phyloP scores from a whole-genome alignment of 306 rosid genomes.

The Fragaria ananassa region DNA sequence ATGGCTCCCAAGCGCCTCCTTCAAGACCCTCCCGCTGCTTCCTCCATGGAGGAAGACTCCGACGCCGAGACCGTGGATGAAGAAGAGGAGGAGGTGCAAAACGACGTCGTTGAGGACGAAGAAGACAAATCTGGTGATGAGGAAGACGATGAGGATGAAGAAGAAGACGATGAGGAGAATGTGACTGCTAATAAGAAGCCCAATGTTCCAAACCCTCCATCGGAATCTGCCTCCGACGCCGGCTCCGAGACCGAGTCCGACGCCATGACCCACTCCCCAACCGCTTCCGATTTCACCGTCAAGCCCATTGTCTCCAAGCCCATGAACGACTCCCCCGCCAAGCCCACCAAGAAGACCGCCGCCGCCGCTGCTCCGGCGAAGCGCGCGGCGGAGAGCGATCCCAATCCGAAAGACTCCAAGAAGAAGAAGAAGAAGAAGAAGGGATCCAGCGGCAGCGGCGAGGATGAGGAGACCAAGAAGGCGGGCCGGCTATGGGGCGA shows the following conservation, averaged over 20 bases:
- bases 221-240: slow-evolving; percentile 13
- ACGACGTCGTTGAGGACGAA: slow-evolving; percentile 8
- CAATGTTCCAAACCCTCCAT: background rate
- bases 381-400: slow-evolving; percentile 20
- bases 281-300: slow-evolving; percentile 48
- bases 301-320: slow-evolving; percentile 42
- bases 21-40: slow-evolving; percentile 27
- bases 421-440: slow-evolving; percentile 45
- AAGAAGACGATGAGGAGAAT: background rate
- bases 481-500: slow-evolving; percentile 42
- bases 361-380: slow-evolving; percentile 10
- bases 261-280: slow-evolving; percentile 31
- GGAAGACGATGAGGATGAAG: background rate
- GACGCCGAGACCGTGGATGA: slow-evolving; percentile 19
- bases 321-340: slow-evolving; percentile 10
- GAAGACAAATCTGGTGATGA: slow-evolving; percentile 19
- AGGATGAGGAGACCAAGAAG: slow-evolving; percentile 39
- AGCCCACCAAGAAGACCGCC: slow-evolving; percentile 16
- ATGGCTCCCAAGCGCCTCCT: slow-evolving; percentile 44
- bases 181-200: slow-evolving; percentile 7
- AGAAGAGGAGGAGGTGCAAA: slow-evolving; percentile 24
- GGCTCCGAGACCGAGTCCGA: slow-evolving; percentile 43
- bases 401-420: slow-evolving; percentile 24
- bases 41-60: slow-evolving; percentile 27
- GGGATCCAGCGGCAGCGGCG: slow-evolving; percentile 12